phyloP scores from a whole-genome alignment of 169 alveolate genomes.

The Eimeria sp. region DNA sequence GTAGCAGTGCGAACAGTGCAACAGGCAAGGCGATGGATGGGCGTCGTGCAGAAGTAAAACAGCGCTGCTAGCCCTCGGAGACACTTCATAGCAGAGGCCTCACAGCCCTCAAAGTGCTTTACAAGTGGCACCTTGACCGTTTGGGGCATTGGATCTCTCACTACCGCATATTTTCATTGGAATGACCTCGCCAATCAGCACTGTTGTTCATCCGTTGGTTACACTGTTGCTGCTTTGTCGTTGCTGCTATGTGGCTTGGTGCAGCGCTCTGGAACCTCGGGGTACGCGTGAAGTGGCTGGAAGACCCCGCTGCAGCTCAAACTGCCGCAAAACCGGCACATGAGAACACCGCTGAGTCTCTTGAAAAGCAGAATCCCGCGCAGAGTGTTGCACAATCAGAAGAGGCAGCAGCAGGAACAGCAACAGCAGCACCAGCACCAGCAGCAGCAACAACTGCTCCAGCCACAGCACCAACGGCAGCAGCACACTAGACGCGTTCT shows the following conservation, averaged over 20 bases:
- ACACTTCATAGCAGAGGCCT: not conserved
- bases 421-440: conserved; percentile 30
- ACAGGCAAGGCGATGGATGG: not conserved
- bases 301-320: conserved; percentile 36
- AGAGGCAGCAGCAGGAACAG: conserved; percentile 30
- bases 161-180: not conserved
- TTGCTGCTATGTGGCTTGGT: not conserved
- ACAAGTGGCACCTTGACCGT: too few relatives aligned
- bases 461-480: conserved; percentile 2
- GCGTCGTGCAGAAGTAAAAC: not conserved
- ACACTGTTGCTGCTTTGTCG: not conserved
- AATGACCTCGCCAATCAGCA: not conserved
- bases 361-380: not conserved
- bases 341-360: not conserved
- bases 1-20: not conserved
- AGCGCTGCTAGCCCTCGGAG: not conserved
- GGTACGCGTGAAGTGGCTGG: conserved; percentile 83
- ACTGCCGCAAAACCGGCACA: not conserved
- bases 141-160: not conserved
- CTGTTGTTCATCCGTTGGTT: not conserved
- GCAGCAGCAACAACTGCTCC: conserved; percentile 21
- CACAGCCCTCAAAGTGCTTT: too few relatives aligned
- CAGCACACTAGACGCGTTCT: conserved; percentile 13
- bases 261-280: conserved; percentile 84
- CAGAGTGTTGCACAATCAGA: not conserved